Percentiles rank a stretch among this genome's conserved stretches.
These are phyloP conservation scores for Aspergillus hancockii DNA, from an alignment of 495 filamentous ascomycete species.

Conservation along the genomic window DNA sequence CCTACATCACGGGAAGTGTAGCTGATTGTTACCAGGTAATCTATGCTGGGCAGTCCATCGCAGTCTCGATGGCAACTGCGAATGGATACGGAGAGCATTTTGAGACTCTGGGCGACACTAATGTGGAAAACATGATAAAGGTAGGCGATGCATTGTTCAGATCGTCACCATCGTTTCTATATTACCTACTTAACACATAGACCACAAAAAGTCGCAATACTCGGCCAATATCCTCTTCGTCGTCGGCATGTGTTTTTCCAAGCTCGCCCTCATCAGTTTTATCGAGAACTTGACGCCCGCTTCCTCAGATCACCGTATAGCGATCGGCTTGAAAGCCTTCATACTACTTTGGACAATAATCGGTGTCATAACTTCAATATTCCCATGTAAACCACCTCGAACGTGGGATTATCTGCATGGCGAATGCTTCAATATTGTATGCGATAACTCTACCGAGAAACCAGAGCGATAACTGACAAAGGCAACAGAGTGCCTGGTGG, in stretches of 20 bases:
- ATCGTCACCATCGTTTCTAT: neutral
- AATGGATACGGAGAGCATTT: conserved; percentile 16
- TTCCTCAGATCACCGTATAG: conserved; percentile 21
- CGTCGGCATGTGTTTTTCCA: conserved; percentile 31
- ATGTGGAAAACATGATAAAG: conserved; percentile 7
- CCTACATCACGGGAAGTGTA: no score
- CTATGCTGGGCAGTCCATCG: neutral
- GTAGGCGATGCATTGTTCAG: neutral
- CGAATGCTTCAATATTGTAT: conserved; percentile 39
- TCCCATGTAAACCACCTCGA: conserved; percentile 40
- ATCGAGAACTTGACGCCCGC: conserved; percentile 24
- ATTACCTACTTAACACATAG: neutral
- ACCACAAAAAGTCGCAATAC: conserved; percentile 31
- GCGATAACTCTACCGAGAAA: conserved; percentile 2
- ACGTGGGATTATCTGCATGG: conserved; percentile 40
- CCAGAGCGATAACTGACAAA: conserved; percentile 3
- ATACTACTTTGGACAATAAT: conserved; percentile 35
- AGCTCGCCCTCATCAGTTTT: conserved; percentile 36
- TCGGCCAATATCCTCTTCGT: conserved; percentile 34
- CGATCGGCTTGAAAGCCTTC: conserved; percentile 23
- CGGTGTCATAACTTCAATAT: conserved; percentile 37
- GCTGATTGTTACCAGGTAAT: neutral
- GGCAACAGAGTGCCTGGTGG: conserved; percentile 31
- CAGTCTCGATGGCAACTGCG: neutral
- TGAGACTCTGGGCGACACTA: neutral